A percentile compares a stretch with the other conserved stretches of the same genome.
Conservation (phyloP, 2,329 filamentous ascomycete species). For the Colletotrichum plurivorum region DNA sequence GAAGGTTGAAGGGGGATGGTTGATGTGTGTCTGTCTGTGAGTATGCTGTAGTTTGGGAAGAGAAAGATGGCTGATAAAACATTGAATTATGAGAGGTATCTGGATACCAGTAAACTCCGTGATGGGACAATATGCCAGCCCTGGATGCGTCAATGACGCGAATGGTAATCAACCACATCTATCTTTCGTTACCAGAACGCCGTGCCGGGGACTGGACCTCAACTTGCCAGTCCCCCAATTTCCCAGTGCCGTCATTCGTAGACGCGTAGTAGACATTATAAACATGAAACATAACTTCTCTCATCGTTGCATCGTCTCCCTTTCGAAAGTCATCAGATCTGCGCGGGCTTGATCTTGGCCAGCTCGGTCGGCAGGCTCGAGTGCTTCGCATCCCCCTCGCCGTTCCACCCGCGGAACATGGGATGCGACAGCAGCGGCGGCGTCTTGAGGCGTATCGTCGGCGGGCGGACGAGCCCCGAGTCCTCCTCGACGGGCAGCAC, state of each 20-base stretch:
- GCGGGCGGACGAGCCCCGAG: conserved; percentile 23
- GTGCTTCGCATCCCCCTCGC: conserved; percentile 15
- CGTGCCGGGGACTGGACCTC: neutral
- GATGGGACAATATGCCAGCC: neutral
- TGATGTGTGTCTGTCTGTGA: neutral
- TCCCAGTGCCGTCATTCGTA: conserved; percentile 8
- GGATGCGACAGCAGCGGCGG: conserved; percentile 37
- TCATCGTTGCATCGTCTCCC: too few species aligned
- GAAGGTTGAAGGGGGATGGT: neutral
- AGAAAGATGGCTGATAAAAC: neutral
- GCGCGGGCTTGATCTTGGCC: conserved; percentile 25
- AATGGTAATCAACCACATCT: neutral
- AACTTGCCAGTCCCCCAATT: conserved; percentile 1
- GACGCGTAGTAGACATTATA: conserved; percentile 33
- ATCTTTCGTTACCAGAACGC: conserved; percentile 9
- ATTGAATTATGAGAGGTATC: conserved; percentile 9
- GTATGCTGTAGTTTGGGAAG: too few species aligned
- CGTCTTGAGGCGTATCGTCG: conserved; percentile 35
- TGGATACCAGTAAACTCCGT: conserved; percentile 7
- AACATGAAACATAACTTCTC: neutral
- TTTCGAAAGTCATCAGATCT: conserved; percentile 13
- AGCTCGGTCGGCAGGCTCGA: conserved; percentile 35
- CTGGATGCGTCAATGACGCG: neutral
- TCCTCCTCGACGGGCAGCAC: conserved; percentile 30
- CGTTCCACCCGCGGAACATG: conserved; percentile 36